A percentile compares a stretch with the other conserved stretches of the same genome.
Evolutionary conservation across 1,139 yeast genomes (phyloP).

Genomic region (Saccharomyces hybrid): DNA sequence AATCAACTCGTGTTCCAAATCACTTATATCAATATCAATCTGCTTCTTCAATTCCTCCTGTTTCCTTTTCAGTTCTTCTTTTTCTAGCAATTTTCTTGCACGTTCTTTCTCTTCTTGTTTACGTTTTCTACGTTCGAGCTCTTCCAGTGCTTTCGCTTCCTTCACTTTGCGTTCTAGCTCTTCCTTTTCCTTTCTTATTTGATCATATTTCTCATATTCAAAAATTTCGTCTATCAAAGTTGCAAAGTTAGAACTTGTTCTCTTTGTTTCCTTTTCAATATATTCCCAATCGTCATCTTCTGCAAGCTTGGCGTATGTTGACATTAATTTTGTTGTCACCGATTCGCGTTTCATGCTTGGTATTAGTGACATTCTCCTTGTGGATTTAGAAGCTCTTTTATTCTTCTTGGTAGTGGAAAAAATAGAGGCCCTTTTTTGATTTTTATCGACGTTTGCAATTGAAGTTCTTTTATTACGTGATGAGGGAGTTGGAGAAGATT

Average conservation of each 20-base stretch:
- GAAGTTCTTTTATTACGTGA: conserved; percentile 25
- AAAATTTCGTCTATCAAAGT: conserved; percentile 68
- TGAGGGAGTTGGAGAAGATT: conserved; percentile 29
- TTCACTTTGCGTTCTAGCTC: conserved; percentile 35
- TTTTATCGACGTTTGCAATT: conserved; percentile 12
- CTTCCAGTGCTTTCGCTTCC: conserved; percentile 46
- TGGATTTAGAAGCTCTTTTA: conserved; percentile 28
- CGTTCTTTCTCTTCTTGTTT: conserved; percentile 14
- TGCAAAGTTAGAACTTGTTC: conserved; percentile 74
- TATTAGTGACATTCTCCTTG: conserved; percentile 32
- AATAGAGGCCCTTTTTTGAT: conserved; percentile 33
- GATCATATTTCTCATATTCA: conserved; percentile 56
- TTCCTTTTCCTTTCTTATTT: conserved; percentile 45
- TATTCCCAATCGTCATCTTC: conserved; percentile 62
- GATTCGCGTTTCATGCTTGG: conserved; percentile 51
- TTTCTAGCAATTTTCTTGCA: conserved; percentile 12
- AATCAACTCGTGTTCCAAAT: conserved; percentile 14
- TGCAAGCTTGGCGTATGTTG: conserved; percentile 59
- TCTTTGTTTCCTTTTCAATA: conserved; percentile 63
- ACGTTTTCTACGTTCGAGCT: conserved; percentile 40
- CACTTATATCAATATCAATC: conserved; percentile 8
- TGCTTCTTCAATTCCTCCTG: conserved; percentile 9
- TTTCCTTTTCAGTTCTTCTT: conserved; percentile 13
- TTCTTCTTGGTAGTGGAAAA: conserved; percentile 14
- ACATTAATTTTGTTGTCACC: conserved; percentile 54